Percentiles rank a stretch among this genome's conserved stretches.
These are phyloP conservation scores for Solanum medicagineum DNA, from an alignment of 257 asterid genomes.

Conservation along the genomic window DNA sequence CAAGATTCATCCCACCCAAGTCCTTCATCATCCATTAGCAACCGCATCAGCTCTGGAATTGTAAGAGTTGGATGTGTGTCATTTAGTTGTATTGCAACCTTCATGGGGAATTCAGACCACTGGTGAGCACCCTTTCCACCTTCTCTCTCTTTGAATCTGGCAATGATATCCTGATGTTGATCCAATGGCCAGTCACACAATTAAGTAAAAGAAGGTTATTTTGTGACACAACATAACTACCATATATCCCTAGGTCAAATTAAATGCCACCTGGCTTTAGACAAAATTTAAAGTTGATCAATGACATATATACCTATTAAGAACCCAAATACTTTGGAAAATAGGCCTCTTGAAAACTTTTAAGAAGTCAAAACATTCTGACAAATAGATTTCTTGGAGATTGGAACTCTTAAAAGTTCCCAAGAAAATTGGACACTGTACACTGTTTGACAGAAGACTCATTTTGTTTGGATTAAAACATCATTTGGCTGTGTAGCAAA, in stretches of 20 bases:
- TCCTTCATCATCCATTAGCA: constrained; percentile 86
- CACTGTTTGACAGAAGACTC: neutral
- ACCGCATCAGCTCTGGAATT: constrained; percentile 95
- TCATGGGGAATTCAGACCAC: constrained; percentile 85
- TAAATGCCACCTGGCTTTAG: neutral
- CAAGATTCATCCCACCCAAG: constrained; percentile 99
- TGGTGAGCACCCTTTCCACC: constrained; percentile 29
- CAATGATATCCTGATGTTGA: constrained; percentile 62
- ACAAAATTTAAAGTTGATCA: neutral
- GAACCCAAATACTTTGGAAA: neutral
- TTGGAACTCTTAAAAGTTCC: neutral
- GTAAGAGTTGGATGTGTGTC: constrained; percentile 99
- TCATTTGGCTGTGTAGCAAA: neutral
- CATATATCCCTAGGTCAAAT: neutral
- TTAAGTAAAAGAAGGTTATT: neutral
- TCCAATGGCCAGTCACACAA: neutral
- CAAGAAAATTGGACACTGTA: neutral
- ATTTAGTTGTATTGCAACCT: constrained; percentile 92
- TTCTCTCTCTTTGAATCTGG: constrained; percentile 79
- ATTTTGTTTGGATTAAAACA: neutral
- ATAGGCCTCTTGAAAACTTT: neutral
- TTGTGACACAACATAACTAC: neutral
- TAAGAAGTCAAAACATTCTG: neutral
- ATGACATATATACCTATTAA: neutral
- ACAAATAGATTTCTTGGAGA: neutral